Evolutionary conservation across 768 basidiomycete species (phyloP).

Genomic region (Lactarius hengduanensis): DNA sequence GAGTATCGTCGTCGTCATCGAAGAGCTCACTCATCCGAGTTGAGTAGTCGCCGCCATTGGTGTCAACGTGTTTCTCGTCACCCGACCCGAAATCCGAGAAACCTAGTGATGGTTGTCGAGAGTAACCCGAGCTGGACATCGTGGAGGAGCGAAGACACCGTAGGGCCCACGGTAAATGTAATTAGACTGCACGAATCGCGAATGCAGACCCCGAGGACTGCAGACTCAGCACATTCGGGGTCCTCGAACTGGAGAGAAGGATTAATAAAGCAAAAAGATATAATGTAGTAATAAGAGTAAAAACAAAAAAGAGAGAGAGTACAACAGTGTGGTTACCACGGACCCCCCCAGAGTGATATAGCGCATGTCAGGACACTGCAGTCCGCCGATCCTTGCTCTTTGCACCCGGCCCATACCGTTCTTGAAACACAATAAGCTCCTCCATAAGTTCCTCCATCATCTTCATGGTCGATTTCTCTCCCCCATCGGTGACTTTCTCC

Average conservation of each 20-base stretch:
- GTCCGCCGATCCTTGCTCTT: conserved; percentile 42
- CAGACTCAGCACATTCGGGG: background rate
- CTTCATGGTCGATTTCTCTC: conserved; percentile 55
- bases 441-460: conserved; percentile 91
- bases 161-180: no score
- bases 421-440: conserved; percentile 86
- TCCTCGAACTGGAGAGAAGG: background rate
- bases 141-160: background rate
- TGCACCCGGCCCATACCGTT: conserved; percentile 68
- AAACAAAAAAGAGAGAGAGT: conserved; percentile 6
- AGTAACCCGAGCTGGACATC: conserved; percentile 16
- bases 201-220: background rate
- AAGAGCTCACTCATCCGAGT: conserved; percentile 69
- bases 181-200: background rate
- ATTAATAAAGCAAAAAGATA: conserved; percentile 27
- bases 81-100: conserved; percentile 43
- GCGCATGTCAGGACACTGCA: conserved; percentile 32
- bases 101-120: conserved; percentile 30
- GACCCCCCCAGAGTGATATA: conserved; percentile 9
- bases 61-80: conserved; percentile 44
- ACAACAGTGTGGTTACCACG: background rate
- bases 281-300: conserved; percentile 30
- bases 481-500: conserved; percentile 23
- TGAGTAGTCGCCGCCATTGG: conserved; percentile 56
- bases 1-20: conserved; percentile 36